A percentile compares a stretch with the other conserved stretches of the same genome.
Conservation (phyloP, 352 stramenopile genomes). For the Phytophthora pini region DNA sequence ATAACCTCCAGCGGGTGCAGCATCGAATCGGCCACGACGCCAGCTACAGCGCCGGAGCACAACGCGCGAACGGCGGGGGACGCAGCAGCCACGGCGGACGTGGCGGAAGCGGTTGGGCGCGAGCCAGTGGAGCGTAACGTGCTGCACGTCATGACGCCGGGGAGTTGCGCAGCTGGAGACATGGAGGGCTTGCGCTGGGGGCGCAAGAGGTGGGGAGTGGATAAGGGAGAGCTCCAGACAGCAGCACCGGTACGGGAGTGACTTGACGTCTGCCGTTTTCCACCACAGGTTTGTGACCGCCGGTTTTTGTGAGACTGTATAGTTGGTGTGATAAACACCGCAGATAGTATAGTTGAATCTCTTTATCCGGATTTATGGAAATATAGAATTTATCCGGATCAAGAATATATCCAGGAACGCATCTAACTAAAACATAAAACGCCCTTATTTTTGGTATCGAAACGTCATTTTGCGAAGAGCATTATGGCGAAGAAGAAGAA, state of each 20-base stretch:
- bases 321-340: background rate
- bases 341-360: too few species aligned
- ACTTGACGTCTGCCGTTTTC: constrained; percentile 9
- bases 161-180: constrained; percentile 23
- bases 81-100: constrained; percentile 33
- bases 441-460: too few species aligned
- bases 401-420: too few species aligned
- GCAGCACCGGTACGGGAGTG: constrained; percentile 2
- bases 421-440: too few species aligned
- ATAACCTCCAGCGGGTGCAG: constrained; percentile 84
- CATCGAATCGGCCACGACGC: constrained; percentile 78
- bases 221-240: background rate
- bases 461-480: too few species aligned
- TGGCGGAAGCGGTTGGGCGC: constrained; percentile 37
- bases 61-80: constrained; percentile 66
- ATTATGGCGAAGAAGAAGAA: too few species aligned
- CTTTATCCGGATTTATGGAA: too few species aligned
- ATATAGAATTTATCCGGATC: too few species aligned
- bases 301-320: background rate
- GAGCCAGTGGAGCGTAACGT: constrained; percentile 24
- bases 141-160: constrained; percentile 39
- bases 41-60: constrained; percentile 73
- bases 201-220: background rate
- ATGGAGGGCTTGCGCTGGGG: constrained; percentile 3
- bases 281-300: constrained; percentile 10